phyloP scores from a whole-genome alignment of 1,139 yeast genomes.

The Yamadazyma triangularis region DNA sequence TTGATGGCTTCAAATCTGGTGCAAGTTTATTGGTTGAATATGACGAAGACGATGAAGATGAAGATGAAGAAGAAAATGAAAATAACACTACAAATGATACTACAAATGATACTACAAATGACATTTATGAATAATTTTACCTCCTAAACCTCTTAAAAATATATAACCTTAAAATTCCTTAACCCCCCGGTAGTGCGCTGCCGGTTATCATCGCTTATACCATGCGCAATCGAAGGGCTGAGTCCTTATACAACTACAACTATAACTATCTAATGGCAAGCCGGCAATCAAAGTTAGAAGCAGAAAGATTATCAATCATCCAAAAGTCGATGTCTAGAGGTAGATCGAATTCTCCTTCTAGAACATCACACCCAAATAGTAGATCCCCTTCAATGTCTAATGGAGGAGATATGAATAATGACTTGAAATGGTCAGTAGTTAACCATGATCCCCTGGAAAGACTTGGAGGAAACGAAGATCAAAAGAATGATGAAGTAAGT shows the following conservation, averaged over 20 bases:
- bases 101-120: too few species aligned
- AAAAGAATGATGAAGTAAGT: slow-evolving; percentile 33
- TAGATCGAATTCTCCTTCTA: slow-evolving; percentile 35
- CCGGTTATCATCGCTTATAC: too few species aligned
- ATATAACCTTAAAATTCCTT: too few species aligned
- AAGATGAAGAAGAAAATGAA: slow-evolving; percentile 3
- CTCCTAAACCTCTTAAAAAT: too few species aligned
- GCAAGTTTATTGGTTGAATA: slow-evolving; percentile 39
- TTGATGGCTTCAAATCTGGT: slow-evolving; percentile 29
- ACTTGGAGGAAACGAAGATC: too few species aligned
- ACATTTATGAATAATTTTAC: too few species aligned
- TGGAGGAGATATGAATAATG: slow-evolving; percentile 28
- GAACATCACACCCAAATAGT: slow-evolving; percentile 21
- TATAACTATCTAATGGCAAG: slow-evolving; percentile 16
- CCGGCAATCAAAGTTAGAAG: slow-evolving; percentile 39
- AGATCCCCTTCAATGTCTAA: slow-evolving; percentile 36
- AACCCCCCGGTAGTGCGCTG: too few species aligned
- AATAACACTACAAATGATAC: neutral
- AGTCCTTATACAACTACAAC: too few species aligned
- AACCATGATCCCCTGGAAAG: slow-evolving; percentile 61
- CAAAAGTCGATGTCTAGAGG: slow-evolving; percentile 39
- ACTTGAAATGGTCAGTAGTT: slow-evolving; percentile 45
- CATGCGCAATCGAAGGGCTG: too few species aligned
- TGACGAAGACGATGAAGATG: slow-evolving; percentile 16
- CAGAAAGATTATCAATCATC: slow-evolving; percentile 40